phyloP scores from a whole-genome alignment of 2,329 filamentous ascomycete genomes.

The Beauveria medogensis region DNA sequence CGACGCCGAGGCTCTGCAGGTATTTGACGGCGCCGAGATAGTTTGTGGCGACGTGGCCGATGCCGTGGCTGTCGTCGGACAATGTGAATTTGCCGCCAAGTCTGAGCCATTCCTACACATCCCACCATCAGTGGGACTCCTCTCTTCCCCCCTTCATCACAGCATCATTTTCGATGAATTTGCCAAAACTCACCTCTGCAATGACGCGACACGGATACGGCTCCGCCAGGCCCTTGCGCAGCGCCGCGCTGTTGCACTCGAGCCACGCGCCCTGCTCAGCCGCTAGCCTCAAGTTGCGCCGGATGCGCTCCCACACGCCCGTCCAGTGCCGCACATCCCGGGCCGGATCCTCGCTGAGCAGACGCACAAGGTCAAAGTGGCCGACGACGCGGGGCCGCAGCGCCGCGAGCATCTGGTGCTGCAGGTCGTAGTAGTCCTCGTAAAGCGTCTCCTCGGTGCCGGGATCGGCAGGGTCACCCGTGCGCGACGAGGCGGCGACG shows the following conservation, averaged over 20 bases:
- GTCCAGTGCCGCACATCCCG: constrained; percentile 49
- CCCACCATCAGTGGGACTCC: background rate
- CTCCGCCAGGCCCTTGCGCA: constrained; percentile 85
- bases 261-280: constrained; percentile 70
- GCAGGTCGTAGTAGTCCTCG: constrained; percentile 80
- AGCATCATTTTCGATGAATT: background rate
- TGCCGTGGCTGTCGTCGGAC: constrained; percentile 90
- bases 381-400: constrained; percentile 74
- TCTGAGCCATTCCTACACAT: constrained; percentile 57
- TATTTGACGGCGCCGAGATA: constrained; percentile 65
- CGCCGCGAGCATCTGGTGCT: constrained; percentile 68
- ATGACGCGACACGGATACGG: constrained; percentile 79
- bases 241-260: constrained; percentile 79
- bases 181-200: constrained; percentile 66
- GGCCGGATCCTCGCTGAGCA: constrained; percentile 65
- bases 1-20: constrained; percentile 57
- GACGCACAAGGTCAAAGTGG: constrained; percentile 85
- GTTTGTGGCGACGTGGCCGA: constrained; percentile 80
- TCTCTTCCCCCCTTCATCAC: too few relatives aligned
- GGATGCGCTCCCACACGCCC: constrained; percentile 64
- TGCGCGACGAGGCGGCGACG: constrained; percentile 21
- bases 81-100: constrained; percentile 78
- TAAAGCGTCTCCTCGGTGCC: constrained; percentile 65
- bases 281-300: constrained; percentile 66
- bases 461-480: constrained; percentile 5